Base-by-base conservation (phyloP, 2,329 filamentous ascomycete genomes). In the Ilyonectria mors-panacis region DNA sequence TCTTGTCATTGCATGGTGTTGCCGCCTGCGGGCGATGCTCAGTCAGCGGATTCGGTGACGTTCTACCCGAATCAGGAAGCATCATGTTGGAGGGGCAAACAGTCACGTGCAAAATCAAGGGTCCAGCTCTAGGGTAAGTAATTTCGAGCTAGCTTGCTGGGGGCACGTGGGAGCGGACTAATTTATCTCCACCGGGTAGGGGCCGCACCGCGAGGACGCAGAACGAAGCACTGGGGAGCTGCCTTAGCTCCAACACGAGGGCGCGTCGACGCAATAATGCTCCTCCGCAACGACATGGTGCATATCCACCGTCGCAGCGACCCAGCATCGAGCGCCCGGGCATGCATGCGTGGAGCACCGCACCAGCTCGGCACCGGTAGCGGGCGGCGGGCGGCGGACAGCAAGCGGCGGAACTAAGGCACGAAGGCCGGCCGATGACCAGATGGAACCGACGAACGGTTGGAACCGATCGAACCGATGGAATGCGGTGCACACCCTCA, bases 21-120 rank as follows among this genome's bases (percentile, higher is more conserved):
- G 45, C 42, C 39, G 39, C 65, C 50, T 55, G 59, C 56, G 37
- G 37, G 60, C 66, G 37, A 73, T 72, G 74, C 71, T 77, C 75
- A 71, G 75, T 77, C 75, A 77, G 75, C 75, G 48, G 56, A 26
- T 77, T 77, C 74, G 73, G 71, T 68, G 65, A 71, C 61, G 59
- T 77, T 77, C 75, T 71, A 74, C 67, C 61, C 67, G 57, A 53
- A 73, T 70, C 72, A 64, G 59, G 73, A 66, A 58, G 30, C 56
- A 61, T 63, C 54, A 55, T 7, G 35, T 53, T 56, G 35, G 58
- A 59, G 61, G 62, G 63, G 57, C 48, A 63, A 21, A 7, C 12
- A 1, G n/a, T 57, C 59, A 63, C 63, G 61, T 68, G 66, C 23
- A 1, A 1, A 15, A 12, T 33, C 15, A n/a, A 60, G 28, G 15